These are phyloP conservation scores for Conoideocrella luteorostrata DNA, from an alignment of 2,329 filamentous ascomycete species.

Conservation along the genomic window DNA sequence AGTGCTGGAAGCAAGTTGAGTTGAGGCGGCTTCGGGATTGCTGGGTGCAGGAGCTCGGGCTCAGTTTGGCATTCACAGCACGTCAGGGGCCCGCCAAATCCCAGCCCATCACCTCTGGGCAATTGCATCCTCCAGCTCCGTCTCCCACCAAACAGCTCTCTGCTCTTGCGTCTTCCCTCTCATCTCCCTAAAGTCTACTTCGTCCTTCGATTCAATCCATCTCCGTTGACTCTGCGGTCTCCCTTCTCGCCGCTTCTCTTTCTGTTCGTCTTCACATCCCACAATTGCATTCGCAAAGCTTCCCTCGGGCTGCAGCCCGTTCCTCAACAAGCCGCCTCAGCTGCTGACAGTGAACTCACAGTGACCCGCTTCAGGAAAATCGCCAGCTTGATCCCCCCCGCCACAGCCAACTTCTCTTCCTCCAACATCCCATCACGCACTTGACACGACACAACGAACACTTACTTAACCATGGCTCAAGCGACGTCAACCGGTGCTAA, in stretches of 20 bases:
- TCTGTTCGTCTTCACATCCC: conserved; percentile 1
- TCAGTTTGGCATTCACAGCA: no score
- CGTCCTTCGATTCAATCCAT: not conserved
- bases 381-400: conserved; percentile 1
- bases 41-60: no score
- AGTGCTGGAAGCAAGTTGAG: no score
- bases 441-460: no score
- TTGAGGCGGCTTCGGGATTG: no score
- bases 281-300: not conserved
- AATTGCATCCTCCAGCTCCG: conserved; percentile 1
- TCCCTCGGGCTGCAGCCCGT: conserved; percentile 1
- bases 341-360: conserved; percentile 6
- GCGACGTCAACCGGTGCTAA: conserved; percentile 43
- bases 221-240: not conserved
- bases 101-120: no score
- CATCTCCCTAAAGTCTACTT: not conserved
- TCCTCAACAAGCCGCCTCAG: conserved; percentile 5
- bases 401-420: conserved; percentile 7
- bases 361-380: conserved; percentile 11
- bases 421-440: conserved; percentile 1
- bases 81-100: no score
- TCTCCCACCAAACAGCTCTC: conserved; percentile 3
- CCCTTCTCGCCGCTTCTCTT: not conserved
- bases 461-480: conserved; percentile 47
- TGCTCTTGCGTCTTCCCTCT: not conserved